These are phyloP conservation scores for Plasmodium knowlesi DNA, from an alignment of 169 alveolate species.

Conservation along the genomic window DNA sequence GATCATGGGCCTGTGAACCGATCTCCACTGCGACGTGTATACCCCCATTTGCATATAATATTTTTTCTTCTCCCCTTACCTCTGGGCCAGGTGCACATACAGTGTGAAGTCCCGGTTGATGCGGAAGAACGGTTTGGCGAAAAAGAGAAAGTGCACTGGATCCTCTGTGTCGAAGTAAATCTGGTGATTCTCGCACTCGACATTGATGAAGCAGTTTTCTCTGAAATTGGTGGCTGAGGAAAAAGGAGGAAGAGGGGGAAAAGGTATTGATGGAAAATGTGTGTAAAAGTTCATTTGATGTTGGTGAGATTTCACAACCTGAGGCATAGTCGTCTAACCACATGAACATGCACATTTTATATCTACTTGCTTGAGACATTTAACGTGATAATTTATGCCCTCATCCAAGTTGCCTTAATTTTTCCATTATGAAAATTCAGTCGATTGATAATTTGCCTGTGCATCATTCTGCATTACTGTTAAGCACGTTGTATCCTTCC, in stretches of 20 bases:
- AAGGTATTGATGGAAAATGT: neutral
- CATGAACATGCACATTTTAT: neutral
- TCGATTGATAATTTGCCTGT: neutral
- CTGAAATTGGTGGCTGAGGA: constrained; percentile 17
- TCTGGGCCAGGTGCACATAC: constrained; percentile 21
- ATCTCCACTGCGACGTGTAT: neutral
- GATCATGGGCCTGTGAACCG: neutral
- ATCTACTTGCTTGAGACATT: neutral
- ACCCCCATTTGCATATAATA: neutral
- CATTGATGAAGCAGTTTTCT: constrained; percentile 29
- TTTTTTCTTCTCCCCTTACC: neutral
- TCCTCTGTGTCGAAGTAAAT: constrained; percentile 54
- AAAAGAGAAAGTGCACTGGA: constrained; percentile 21
- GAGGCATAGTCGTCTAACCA: neutral
- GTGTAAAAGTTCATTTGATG: neutral
- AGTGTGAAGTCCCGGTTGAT: constrained; percentile 35
- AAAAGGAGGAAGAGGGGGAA: neutral
- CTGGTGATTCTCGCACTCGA: constrained; percentile 49
- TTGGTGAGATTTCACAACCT: neutral
- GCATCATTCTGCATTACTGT: constrained; percentile 5
- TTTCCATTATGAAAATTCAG: neutral
- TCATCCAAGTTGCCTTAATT: neutral
- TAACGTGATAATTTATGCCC: neutral
- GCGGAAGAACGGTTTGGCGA: constrained; percentile 42
- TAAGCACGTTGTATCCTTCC: constrained; percentile 53